Evolutionary conservation across 768 basidiomycete genomes (phyloP), one percentile per base, ranked within the genome.

Genomic region (Boletellus emodensis): DNA sequence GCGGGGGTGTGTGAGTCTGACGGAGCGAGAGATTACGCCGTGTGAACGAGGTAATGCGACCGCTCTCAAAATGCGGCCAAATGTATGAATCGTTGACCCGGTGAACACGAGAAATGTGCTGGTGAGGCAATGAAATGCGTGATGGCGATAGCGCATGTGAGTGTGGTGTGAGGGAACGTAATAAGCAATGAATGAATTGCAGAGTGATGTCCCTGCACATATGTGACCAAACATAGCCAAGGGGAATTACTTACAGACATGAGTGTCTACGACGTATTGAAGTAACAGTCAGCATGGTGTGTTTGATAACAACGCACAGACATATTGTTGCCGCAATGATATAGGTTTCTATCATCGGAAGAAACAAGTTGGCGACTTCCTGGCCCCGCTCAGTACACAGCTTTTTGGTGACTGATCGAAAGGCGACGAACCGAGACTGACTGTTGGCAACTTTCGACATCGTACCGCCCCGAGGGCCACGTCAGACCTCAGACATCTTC

Each of bases 401-500:
- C 28, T 40, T 24, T 30, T 37, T 7, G 20, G n/a, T 40, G 36
- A 35, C 12, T 32, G 30, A 28, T 17, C 10, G 7, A 34, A 18
- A 33, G 22, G 17, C 1, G 33, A 22, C 15, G n/a, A 37, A 37
- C 15, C n/a, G 20, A 20, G 30, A 60, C 47, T 20, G 37, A 57
- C 61, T 48, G 38, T 13, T 32, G 42, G 33, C 9, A 30, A 43
- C 15, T 24, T 26, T 18, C 30, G 12, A 26, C 15, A 34, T 24
- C 18, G 41, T 1, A 22, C 1, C 20, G 39, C 3, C 2, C 33
- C 26, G 39, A 34, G 33, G 36, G 12, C 30, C 28, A 34, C 12
- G 14, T 17, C 1, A 44, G 48, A 24, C n/a, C 22, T 68, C 59
- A 67, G 44, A 57, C 60, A 36, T 71, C 68, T 48, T 71, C 67